A percentile compares a stretch with the other conserved stretches of the same genome.
These are phyloP conservation scores for Ogataea neopini DNA, from an alignment of 805 yeast species.

Conservation along the genomic window DNA sequence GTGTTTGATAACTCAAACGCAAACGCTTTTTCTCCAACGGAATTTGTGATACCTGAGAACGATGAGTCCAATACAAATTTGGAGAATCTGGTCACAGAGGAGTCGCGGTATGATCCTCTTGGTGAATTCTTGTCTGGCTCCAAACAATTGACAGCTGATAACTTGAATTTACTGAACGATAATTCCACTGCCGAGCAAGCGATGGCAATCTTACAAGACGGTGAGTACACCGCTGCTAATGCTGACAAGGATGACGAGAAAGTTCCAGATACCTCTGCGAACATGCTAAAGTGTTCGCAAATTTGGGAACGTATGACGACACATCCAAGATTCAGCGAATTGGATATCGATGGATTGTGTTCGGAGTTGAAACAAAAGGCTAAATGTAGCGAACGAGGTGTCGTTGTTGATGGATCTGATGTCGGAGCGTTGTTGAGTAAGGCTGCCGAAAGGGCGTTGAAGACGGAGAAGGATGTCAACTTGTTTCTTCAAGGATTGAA, in stretches of 20 bases:
- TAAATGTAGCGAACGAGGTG: slow-evolving; percentile 92
- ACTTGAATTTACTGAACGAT: slow-evolving; percentile 21
- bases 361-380: slow-evolving; percentile 87
- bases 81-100: slow-evolving; percentile 7
- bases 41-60: slow-evolving; percentile 9
- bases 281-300: slow-evolving; percentile 76
- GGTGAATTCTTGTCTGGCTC: slow-evolving; percentile 21
- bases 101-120: slow-evolving; percentile 18
- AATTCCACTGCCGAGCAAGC: slow-evolving; percentile 11
- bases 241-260: slow-evolving; percentile 36
- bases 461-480: slow-evolving; percentile 6
- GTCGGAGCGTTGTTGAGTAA: slow-evolving; percentile 56
- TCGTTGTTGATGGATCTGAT: slow-evolving; percentile 78
- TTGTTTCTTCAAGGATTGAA: slow-evolving; percentile 10
- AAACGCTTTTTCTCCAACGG: slow-evolving; percentile 20
- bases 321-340: slow-evolving; percentile 90
- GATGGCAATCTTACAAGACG: slow-evolving; percentile 18
- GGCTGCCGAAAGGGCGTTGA: slow-evolving; percentile 14
- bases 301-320: slow-evolving; percentile 95
- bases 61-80: slow-evolving; percentile 4
- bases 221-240: slow-evolving; percentile 16
- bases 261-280: slow-evolving; percentile 68
- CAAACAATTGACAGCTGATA: slow-evolving; percentile 23
- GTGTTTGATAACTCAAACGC: slow-evolving; percentile 40
- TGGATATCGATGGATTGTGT: slow-evolving; percentile 95